Evolutionary conservation across 441 rosid genomes (phyloP).

Genomic region (Brassica balearica): DNA sequence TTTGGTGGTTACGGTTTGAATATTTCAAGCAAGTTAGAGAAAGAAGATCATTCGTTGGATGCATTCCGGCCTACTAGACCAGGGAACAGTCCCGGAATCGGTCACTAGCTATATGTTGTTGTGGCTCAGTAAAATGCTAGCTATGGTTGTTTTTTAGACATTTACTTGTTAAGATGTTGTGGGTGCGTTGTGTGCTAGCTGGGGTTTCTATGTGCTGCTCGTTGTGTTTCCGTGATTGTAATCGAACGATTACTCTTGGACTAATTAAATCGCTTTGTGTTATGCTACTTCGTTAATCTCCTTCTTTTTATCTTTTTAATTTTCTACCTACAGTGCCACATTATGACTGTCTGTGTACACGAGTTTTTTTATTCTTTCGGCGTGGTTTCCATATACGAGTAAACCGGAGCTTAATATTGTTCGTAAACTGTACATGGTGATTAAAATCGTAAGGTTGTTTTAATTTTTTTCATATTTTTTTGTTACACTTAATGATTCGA

Average conservation of each 20-base stretch:
- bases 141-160: background rate
- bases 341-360: background rate
- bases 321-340: background rate
- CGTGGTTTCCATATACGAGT: background rate
- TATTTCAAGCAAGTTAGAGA: constrained; percentile 22
- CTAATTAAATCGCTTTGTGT: constrained; percentile 4
- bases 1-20: background rate
- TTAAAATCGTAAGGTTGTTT: too few species aligned
- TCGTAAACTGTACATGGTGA: too few species aligned
- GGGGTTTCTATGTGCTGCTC: constrained; percentile 12
- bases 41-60: constrained; percentile 43
- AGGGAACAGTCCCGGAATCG: constrained; percentile 60
- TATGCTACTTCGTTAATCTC: background rate
- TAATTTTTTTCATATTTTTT: too few species aligned
- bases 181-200: background rate
- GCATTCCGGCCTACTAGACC: constrained; percentile 65
- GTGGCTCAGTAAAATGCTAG: background rate
- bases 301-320: background rate
- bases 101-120: constrained; percentile 41
- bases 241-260: constrained; percentile 13
- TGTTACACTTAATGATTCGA: background rate
- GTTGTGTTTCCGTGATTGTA: constrained; percentile 30
- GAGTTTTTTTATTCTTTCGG: background rate
- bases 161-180: constrained; percentile 29
- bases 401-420: background rate